Evolutionary conservation across 305 asterid species (phyloP).

Genomic region (Plantago coronopus): DNA sequence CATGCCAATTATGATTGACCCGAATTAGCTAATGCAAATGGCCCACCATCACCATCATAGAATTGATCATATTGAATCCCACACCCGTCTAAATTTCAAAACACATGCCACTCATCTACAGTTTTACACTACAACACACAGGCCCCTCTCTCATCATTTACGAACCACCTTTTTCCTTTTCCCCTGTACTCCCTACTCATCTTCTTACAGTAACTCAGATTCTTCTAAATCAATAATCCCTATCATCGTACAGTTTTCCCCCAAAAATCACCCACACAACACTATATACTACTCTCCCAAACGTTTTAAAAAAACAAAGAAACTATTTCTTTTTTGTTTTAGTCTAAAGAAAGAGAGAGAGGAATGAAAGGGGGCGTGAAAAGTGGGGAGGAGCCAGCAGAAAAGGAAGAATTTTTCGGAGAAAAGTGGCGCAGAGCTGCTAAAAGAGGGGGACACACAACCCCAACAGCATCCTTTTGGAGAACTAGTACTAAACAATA

Average conservation of each 20-base stretch:
- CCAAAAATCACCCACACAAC: too few species aligned
- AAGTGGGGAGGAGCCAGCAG: slow-evolving; percentile 62
- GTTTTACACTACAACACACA: not conserved
- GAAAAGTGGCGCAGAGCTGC: slow-evolving; percentile 81
- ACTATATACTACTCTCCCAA: too few species aligned
- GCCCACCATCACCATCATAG: too few species aligned
- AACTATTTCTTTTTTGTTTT: slow-evolving; percentile 16
- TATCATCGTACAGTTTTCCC: too few species aligned
- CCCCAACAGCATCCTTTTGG: slow-evolving; percentile 73
- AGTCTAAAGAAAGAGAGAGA: slow-evolving; percentile 26
- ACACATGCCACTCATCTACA: not conserved
- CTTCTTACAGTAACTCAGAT: too few species aligned
- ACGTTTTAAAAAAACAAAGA: slow-evolving; percentile 4
- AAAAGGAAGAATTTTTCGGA: slow-evolving; percentile 65
- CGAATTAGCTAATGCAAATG: too few species aligned
- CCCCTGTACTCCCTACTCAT: too few species aligned
- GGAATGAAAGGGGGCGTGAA: slow-evolving; percentile 41
- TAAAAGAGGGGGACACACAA: slow-evolving; percentile 72
- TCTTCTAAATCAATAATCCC: too few species aligned
- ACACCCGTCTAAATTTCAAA: not conserved
- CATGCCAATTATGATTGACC: too few species aligned
- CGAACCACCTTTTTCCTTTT: not conserved
- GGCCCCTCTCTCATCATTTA: not conserved
- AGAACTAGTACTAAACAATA: slow-evolving; percentile 28
- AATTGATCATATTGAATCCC: too few species aligned